A percentile compares a stretch with the other conserved stretches of the same genome.
These are phyloP conservation scores for Castanea sativa DNA, from an alignment of 306 rosid species.

Conservation along the genomic window DNA sequence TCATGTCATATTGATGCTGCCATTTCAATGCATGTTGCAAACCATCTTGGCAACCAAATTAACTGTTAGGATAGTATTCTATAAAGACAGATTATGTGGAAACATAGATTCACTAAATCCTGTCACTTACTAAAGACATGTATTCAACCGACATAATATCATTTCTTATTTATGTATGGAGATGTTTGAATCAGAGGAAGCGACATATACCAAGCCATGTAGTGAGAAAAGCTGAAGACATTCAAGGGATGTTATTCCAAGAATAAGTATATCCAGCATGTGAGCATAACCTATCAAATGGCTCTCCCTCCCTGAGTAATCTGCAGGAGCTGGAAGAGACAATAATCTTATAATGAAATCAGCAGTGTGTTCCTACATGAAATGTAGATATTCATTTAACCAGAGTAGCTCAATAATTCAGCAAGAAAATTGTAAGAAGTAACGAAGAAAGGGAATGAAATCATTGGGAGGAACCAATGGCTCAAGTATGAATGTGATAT, in stretches of 20 bases:
- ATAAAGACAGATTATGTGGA: not conserved
- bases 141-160: conserved; percentile 5
- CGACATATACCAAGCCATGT: conserved; percentile 84
- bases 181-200: not conserved
- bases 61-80: not conserved
- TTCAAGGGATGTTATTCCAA: conserved; percentile 88
- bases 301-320: conserved; percentile 56
- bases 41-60: not conserved
- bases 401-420: conserved; percentile 19
- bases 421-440: not conserved
- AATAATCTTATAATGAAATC: conserved; percentile 76
- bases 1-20: not conserved
- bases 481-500: not conserved
- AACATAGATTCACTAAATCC: too few species aligned
- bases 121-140: not conserved
- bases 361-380: conserved; percentile 86
- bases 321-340: conserved; percentile 74
- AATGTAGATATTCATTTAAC: conserved; percentile 21
- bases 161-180: not conserved
- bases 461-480: not conserved
- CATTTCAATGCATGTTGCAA: not conserved
- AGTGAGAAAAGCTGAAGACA: conserved; percentile 85
- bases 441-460: not conserved
- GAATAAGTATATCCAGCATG: conserved; percentile 68
- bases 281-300: conserved; percentile 81